phyloP scores from a whole-genome alignment of 345 rosid genomes.

The Pelargonium nanum region DNA sequence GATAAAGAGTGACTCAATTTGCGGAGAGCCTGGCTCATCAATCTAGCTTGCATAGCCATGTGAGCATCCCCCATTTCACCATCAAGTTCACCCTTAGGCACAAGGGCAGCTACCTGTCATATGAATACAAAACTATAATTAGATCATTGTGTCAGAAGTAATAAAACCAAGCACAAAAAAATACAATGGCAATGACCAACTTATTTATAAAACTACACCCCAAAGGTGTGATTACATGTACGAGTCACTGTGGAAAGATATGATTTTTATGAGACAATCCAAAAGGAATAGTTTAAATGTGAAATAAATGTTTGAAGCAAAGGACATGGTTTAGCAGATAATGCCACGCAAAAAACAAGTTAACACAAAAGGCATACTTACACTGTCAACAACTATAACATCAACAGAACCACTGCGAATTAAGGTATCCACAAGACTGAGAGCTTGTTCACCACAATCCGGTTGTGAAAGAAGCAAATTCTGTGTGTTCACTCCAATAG shows the following conservation, averaged over 20 bases:
- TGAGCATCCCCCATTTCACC: slow-evolving; percentile 99
- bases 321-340: background rate
- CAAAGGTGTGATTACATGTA: background rate
- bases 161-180: background rate
- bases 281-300: background rate
- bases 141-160: slow-evolving; percentile 1
- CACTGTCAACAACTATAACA: slow-evolving; percentile 93
- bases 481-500: slow-evolving; percentile 86
- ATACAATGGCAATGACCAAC: background rate
- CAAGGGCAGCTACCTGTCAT: slow-evolving; percentile 90
- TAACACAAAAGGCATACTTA: slow-evolving; percentile 26
- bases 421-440: slow-evolving; percentile 87
- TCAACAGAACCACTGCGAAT: slow-evolving; percentile 92
- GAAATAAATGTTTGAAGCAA: too few relatives aligned
- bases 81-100: slow-evolving; percentile 95
- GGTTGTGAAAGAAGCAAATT: slow-evolving; percentile 95
- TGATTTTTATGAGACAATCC: background rate
- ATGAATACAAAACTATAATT: background rate
- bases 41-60: slow-evolving; percentile 98
- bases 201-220: too few relatives aligned
- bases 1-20: slow-evolving; percentile 91
- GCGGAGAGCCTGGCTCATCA: slow-evolving; percentile 99
- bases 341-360: background rate
- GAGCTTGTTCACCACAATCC: slow-evolving; percentile 97
- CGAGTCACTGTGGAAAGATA: background rate